Conservation (phyloP, 345 rosid genomes). For the Stellera chamaejasme region DNA sequence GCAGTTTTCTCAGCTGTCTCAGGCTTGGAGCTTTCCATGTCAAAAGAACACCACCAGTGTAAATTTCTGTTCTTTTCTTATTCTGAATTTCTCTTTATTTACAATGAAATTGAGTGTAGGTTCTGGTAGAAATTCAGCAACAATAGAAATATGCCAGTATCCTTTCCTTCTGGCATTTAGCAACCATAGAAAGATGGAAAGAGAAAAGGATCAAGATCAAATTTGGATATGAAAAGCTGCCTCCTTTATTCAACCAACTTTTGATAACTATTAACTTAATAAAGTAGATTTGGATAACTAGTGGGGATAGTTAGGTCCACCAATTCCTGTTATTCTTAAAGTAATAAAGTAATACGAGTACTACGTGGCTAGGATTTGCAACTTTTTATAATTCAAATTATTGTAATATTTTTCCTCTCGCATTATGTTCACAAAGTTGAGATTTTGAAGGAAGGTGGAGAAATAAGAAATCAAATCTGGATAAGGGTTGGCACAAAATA, state of each 20-base stretch:
- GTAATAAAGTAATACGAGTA: constrained; percentile 6
- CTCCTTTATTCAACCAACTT: constrained; percentile 19
- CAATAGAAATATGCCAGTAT: no score
- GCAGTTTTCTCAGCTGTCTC: constrained; percentile 89
- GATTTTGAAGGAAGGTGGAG: constrained; percentile 7
- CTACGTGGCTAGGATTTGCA: constrained; percentile 3
- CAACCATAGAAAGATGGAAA: no score
- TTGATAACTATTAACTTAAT: constrained; percentile 25
- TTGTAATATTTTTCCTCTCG: neutral
- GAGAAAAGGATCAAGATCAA: no score
- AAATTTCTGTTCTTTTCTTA: constrained; percentile 16
- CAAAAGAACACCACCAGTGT: constrained; percentile 76
- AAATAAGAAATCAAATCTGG: no score
- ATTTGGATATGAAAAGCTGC: no score
- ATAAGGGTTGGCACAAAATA: neutral
- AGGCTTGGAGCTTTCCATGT: constrained; percentile 69
- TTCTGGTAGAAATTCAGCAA: no score
- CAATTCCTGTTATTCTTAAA: constrained; percentile 11
- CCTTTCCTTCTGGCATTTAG: no score
- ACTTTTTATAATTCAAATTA: constrained; percentile 5
- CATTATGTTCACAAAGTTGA: constrained; percentile 10
- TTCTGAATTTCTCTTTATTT: no score
- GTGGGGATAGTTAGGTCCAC: constrained; percentile 17
- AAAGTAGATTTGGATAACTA: constrained; percentile 10
- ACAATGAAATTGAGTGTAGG: no score